A percentile compares a stretch with the other conserved stretches of the same genome.
phyloP scores from a whole-genome alignment of 2,329 filamentous ascomycete species.

The Domatiomyces globalis region DNA sequence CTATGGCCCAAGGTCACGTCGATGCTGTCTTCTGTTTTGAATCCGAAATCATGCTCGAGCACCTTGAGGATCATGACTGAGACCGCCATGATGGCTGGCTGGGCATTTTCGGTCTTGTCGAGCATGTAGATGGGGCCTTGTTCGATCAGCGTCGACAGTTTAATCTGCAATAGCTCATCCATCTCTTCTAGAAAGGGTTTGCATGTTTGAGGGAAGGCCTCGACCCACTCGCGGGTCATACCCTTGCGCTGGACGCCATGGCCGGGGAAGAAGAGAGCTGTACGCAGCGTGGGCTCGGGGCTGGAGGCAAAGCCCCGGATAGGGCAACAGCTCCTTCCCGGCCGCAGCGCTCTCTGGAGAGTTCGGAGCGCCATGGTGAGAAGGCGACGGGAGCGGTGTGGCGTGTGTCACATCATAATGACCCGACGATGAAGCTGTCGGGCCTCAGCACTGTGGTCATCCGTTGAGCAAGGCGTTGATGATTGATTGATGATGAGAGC shows the following conservation, averaged over 20 bases:
- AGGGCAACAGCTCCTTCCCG: slow-evolving; percentile 3
- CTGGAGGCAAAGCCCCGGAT: slow-evolving; percentile 10
- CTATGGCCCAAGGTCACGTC: slow-evolving; percentile 83
- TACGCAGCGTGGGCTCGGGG: slow-evolving; percentile 22
- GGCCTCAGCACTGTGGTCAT: background rate
- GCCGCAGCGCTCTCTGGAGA: background rate
- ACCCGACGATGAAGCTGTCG: background rate
- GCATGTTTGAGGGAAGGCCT: slow-evolving; percentile 67
- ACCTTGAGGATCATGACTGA: slow-evolving; percentile 80
- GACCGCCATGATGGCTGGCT: slow-evolving; percentile 92
- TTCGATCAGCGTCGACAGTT: slow-evolving; percentile 63
- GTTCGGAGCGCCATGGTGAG: slow-evolving; percentile 1
- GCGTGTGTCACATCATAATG: slow-evolving; percentile 1
- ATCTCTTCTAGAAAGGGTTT: slow-evolving; percentile 71
- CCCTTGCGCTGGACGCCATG: slow-evolving; percentile 82
- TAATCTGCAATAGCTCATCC: slow-evolving; percentile 59
- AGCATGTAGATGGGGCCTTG: slow-evolving; percentile 63
- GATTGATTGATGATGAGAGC: background rate
- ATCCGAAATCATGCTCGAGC: slow-evolving; percentile 71
- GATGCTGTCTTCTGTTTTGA: slow-evolving; percentile 53
- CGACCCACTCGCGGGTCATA: slow-evolving; percentile 75
- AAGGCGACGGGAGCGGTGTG: background rate
- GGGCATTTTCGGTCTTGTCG: slow-evolving; percentile 72
- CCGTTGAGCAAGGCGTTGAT: background rate
- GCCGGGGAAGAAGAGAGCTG: slow-evolving; percentile 37